Base-by-base conservation (phyloP, 163 green algal genomes). In the Scenedesmus sp. region DNA sequence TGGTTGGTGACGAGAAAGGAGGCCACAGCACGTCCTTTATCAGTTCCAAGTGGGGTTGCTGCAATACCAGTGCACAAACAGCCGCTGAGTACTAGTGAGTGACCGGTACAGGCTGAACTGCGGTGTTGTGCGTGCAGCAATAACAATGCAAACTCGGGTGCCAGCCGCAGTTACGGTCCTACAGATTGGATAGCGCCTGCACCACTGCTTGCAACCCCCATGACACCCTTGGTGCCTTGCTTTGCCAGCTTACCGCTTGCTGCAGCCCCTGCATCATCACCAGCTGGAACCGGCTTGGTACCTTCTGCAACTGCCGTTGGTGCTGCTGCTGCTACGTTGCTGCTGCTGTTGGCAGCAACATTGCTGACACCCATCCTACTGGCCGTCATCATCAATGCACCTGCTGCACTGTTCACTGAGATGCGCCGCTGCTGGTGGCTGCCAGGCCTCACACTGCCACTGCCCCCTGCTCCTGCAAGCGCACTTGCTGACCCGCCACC, bases 391-490 rank as follows among this genome's bases (percentile, higher is more conserved):
- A 87, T 78, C 15, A 37, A 26, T 18, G 65, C n/a, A 2, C 82
- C 82, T 33, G 82, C 82, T 78, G 61, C 46, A 35, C 61, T 87
- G 53, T 35, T 87, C 18, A 87, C 56, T 12, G 82, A 87, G 0
- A 76, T 59, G 53, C 82, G 82, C n/a, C 82, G 44, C 26, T 56
- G n/a, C n/a, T 43, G 65, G 65, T 76, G 46, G 49, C 53, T 87
- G 82, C 37, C 53, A 40, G 82, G 82, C 51, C 33, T 65, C 35
- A 20, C 53, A 10, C n/a, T 46, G 33, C 82, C 73, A 12, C 73
- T 83, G 73, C 73, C 20, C 13, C 37, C 73, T 46, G 72, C 33
- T 44, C 15, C 72, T 83, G 73, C 37, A 13, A 30, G 3, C 12
- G 18, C 37, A n/a, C 37, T 37, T 53, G 37, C 37, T 46, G 37